Conservation (phyloP, 345 rosid genomes). For the Syzygium jambos region DNA sequence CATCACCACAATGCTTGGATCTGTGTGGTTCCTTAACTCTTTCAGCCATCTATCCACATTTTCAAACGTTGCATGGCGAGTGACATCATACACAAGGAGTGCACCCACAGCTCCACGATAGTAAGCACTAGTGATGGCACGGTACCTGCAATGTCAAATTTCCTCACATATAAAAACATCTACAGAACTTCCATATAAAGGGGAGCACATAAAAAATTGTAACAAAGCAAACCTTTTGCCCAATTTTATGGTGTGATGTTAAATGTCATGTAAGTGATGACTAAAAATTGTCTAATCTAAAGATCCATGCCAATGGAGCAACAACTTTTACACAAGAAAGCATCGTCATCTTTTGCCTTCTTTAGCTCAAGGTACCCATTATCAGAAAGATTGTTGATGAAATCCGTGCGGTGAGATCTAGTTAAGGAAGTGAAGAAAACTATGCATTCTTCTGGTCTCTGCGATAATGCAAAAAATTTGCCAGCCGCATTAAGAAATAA, state of each 20-base stretch:
- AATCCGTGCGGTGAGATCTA: neutral
- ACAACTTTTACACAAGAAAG: neutral
- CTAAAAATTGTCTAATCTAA: neutral
- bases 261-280: neutral
- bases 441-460: neutral
- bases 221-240: neutral
- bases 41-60: conserved; percentile 66
- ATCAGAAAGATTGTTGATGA: neutral
- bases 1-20: conserved; percentile 64
- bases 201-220: neutral
- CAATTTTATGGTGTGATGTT: neutral
- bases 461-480: neutral
- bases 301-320: neutral
- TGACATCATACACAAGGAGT: conserved; percentile 57
- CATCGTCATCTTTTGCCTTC: neutral
- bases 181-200: neutral
- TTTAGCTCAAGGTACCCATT: neutral
- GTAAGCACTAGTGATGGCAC: conserved; percentile 71
- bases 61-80: conserved; percentile 60
- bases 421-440: neutral
- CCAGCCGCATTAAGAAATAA: neutral
- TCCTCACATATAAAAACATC: neutral
- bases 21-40: conserved; percentile 57
- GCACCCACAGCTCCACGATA: conserved; percentile 73
- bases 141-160: conserved; percentile 27